A percentile compares a stretch with the other conserved stretches of the same genome.
Conservation (phyloP, 2,329 filamentous ascomycete genomes). For the Botrytis hyacinthi region DNA sequence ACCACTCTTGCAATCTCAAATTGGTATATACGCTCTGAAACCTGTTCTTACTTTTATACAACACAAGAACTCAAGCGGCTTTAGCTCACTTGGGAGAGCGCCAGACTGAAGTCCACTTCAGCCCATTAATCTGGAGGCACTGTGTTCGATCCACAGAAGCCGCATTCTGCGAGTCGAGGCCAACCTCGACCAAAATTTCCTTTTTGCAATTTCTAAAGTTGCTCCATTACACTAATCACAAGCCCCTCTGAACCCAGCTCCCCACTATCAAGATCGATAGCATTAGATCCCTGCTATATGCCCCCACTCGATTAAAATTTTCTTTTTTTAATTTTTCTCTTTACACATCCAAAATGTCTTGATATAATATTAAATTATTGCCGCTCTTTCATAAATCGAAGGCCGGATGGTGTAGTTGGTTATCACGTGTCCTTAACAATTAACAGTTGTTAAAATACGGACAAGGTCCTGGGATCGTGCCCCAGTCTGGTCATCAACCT, state of each 20-base stretch:
- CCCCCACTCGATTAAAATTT: neutral
- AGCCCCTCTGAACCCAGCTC: neutral
- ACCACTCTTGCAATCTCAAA: neutral
- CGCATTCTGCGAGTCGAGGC: neutral
- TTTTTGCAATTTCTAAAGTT: neutral
- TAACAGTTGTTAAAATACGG: neutral
- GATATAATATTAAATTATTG: rapidly evolving
- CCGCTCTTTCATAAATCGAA: rapidly evolving
- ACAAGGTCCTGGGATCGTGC: constrained; percentile 10
- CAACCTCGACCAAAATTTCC: neutral
- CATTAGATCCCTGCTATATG: neutral
- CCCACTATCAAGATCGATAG: neutral
- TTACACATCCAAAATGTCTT: rapidly evolving
- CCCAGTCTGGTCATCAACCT: neutral
- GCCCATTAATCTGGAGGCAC: neutral
- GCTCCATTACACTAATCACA: neutral
- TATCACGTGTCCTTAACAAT: constrained; percentile 9
- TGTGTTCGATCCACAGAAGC: neutral
- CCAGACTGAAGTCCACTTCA: neutral
- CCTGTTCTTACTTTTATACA: rapidly evolving
- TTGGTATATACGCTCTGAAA: neutral
- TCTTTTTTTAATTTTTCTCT: neutral
- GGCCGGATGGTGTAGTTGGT: constrained; percentile 9
- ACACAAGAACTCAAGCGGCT: neutral
- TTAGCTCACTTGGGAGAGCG: neutral